phyloP scores from a whole-genome alignment of 495 filamentous ascomycete species.

The Penicillium canariense region DNA sequence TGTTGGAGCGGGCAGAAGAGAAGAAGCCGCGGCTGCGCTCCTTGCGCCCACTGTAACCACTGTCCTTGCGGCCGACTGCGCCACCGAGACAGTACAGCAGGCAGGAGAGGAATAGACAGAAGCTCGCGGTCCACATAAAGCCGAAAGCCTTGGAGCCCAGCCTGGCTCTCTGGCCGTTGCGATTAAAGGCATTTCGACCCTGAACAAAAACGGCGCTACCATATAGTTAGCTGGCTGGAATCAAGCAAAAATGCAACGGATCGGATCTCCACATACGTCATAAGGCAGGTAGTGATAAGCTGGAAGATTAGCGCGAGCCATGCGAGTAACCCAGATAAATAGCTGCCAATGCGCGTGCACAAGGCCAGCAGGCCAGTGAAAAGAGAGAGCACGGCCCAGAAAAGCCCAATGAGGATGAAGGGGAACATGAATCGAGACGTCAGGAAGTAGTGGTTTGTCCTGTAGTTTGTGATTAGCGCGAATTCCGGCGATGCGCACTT shows the following conservation, averaged over 20 bases:
- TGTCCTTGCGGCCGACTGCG: constrained; percentile 33
- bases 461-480: constrained; percentile 20
- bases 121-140: constrained; percentile 82
- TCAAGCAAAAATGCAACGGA: background rate
- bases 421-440: constrained; percentile 68
- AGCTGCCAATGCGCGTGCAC: constrained; percentile 59
- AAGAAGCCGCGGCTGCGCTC: constrained; percentile 46
- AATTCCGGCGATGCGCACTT: background rate
- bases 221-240: constrained; percentile 16
- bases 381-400: constrained; percentile 60
- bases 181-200: constrained; percentile 67
- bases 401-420: constrained; percentile 67
- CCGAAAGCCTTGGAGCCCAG: constrained; percentile 75
- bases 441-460: constrained; percentile 61
- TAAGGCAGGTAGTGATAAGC: constrained; percentile 58
- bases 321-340: constrained; percentile 54
- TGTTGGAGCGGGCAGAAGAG: constrained; percentile 36
- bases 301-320: constrained; percentile 61
- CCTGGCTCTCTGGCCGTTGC: constrained; percentile 52
- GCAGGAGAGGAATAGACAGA: constrained; percentile 66
- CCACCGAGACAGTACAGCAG: constrained; percentile 64
- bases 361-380: constrained; percentile 61
- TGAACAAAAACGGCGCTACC: constrained; percentile 70
- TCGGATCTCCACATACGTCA: constrained; percentile 58
- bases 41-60: constrained; percentile 43